These are phyloP conservation scores for Caulochytrium protostelioides DNA, from an alignment of 371 early-diverging fungal genomes.

Conservation along the genomic window DNA sequence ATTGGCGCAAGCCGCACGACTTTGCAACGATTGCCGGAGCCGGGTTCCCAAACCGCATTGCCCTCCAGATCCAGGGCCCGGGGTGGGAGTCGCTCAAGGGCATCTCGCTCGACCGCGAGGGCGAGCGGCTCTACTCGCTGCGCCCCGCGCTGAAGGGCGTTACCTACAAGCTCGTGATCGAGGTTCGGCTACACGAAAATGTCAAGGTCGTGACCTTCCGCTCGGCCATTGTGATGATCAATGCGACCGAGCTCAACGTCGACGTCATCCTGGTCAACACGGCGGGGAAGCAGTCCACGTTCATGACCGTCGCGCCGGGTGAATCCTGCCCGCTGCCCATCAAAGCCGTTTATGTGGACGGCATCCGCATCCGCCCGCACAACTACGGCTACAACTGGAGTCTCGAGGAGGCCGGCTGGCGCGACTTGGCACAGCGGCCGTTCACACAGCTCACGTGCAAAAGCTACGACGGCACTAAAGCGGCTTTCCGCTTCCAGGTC, in stretches of 20 bases:
- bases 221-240: slow-evolving; percentile 57
- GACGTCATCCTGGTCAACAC: slow-evolving; percentile 56
- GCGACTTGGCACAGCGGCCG: slow-evolving; percentile 21
- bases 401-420: slow-evolving; percentile 42
- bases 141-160: slow-evolving; percentile 55
- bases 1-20: slow-evolving; percentile 81
- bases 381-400: slow-evolving; percentile 68
- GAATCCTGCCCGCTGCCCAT: slow-evolving; percentile 69
- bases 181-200: slow-evolving; percentile 59
- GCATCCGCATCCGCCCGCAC: slow-evolving; percentile 59
- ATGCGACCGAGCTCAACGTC: slow-evolving; percentile 50
- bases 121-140: slow-evolving; percentile 47
- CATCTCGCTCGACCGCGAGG: slow-evolving; percentile 70
- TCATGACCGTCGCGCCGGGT: slow-evolving; percentile 34
- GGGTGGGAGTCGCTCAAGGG: slow-evolving; percentile 76
- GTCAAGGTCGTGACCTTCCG: slow-evolving; percentile 82
- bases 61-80: slow-evolving; percentile 62
- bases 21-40: slow-evolving; percentile 11
- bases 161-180: slow-evolving; percentile 61
- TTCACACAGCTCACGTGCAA: slow-evolving; percentile 22
- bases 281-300: slow-evolving; percentile 10
- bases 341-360: slow-evolving; percentile 50
- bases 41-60: slow-evolving; percentile 37
- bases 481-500: slow-evolving; percentile 53
- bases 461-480: slow-evolving; percentile 26